Evolutionary conservation across 2,329 filamentous ascomycete species (phyloP), one percentile per base, ranked within the genome.

Genomic region (Exophiala oligosperma): DNA sequence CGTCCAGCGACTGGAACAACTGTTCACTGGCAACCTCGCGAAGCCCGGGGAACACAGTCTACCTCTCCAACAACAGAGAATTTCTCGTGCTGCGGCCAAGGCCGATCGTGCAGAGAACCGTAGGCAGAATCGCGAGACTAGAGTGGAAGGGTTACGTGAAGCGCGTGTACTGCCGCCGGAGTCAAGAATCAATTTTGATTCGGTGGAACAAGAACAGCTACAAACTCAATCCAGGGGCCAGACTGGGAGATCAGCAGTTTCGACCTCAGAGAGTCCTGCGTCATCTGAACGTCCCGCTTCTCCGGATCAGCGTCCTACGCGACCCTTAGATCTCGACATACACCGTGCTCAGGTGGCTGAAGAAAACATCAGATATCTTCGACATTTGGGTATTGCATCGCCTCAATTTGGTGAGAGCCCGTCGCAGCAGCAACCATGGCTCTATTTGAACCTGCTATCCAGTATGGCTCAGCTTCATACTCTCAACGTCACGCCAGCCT

Each of bases 391-490:
- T 11, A 43, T 68, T 3, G 56, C 61, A 1, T 60, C 64, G 23
- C 64, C 67, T 1, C 49, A 50, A 38, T 35, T 58, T 17, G 52
- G 49, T 14, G 41, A 52, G 6, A 37, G 46, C 12, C 17, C 24
- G 2, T 52, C n/a, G 7, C 23, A 58, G 61, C 52, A 60, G 11
- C 55, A 62, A 26, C 54, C 62, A 28, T 68, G 66, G 66, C 54
- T 68, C 29, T 68, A 66, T 49, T 59, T 68, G 12, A 68, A 94
- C 65, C 75, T 95, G 1, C 79, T 95, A 1, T 86, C 87, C 69
- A 92, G 88, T 68, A 82, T 95, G 78, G 91, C 91, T 0, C 91
- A 95, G 72, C 76, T 95, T 17, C 91, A 95, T 67, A 93, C 92
- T 0, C 81, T 94, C 65, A 92, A 91, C 58, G 90, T 95, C 1